These are phyloP conservation scores for Penicillium freii DNA, from an alignment of 2,329 filamentous ascomycete genomes.

Conservation along the genomic window DNA sequence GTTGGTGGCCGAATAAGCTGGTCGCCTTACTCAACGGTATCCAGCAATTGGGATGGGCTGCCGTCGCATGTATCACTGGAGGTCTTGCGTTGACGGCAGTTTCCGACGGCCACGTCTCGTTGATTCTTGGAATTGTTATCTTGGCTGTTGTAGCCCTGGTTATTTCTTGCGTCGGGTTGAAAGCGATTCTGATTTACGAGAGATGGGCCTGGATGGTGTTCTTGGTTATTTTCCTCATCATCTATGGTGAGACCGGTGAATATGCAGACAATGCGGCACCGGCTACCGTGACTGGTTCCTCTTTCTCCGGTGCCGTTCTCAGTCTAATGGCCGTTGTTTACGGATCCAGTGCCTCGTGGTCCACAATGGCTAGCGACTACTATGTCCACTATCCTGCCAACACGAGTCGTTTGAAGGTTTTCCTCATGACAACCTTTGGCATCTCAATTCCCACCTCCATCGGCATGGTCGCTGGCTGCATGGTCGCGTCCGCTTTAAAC, in stretches of 20 bases:
- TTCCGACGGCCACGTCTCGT: background rate
- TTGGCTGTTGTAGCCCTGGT: background rate
- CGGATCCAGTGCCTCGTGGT: background rate
- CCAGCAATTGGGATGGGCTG: background rate
- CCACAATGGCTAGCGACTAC: background rate
- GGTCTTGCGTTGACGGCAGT: background rate
- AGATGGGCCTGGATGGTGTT: background rate
- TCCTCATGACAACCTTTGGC: background rate
- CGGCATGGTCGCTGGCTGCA: background rate
- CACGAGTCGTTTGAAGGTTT: background rate
- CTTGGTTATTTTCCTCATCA: background rate
- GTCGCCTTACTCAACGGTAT: background rate
- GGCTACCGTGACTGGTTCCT: background rate
- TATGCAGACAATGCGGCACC: background rate
- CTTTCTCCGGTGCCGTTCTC: background rate
- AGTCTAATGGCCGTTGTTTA: background rate
- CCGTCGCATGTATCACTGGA: background rate
- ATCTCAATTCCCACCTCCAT: background rate
- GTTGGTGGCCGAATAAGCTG: background rate
- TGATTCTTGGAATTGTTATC: background rate
- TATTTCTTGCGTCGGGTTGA: background rate
- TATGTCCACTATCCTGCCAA: background rate
- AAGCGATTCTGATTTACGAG: background rate
- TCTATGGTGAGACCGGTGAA: background rate
- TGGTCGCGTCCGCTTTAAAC: background rate